These are phyloP conservation scores for Heliamphora exappendiculata DNA, from an alignment of 148 eudicot genomes.

Conservation along the genomic window DNA sequence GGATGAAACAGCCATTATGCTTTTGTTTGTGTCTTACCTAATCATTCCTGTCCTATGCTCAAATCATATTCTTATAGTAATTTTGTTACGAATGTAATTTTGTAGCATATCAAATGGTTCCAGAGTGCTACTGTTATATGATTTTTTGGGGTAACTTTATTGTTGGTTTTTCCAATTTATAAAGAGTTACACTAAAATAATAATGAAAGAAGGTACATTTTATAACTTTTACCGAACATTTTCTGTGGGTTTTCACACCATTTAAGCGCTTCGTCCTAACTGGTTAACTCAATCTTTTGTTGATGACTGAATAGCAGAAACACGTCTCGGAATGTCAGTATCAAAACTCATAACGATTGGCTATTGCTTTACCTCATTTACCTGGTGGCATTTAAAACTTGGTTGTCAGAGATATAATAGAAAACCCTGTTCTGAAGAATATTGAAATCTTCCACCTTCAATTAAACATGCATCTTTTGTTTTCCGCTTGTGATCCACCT, in stretches of 20 bases:
- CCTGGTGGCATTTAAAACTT: background rate
- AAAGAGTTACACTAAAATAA: background rate
- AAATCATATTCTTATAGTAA: background rate
- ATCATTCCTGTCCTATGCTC: background rate
- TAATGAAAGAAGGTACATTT: background rate
- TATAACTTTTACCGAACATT: background rate
- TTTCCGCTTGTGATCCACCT: background rate
- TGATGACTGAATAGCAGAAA: too few species aligned
- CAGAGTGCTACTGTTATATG: background rate
- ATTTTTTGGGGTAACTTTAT: background rate
- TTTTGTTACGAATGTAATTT: background rate
- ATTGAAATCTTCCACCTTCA: background rate
- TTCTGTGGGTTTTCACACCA: too few species aligned
- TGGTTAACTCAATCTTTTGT: too few species aligned
- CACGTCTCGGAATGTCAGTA: too few species aligned
- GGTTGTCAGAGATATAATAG: background rate
- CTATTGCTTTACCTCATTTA: too few species aligned
- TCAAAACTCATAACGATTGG: too few species aligned
- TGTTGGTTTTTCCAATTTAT: background rate
- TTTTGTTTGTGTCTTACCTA: background rate
- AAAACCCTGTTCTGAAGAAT: background rate
- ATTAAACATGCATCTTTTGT: background rate
- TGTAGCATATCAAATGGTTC: background rate
- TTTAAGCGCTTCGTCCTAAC: too few species aligned
- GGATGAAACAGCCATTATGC: background rate